phyloP scores from a whole-genome alignment of 352 stramenopile species.

The Phytophthora sp. region DNA sequence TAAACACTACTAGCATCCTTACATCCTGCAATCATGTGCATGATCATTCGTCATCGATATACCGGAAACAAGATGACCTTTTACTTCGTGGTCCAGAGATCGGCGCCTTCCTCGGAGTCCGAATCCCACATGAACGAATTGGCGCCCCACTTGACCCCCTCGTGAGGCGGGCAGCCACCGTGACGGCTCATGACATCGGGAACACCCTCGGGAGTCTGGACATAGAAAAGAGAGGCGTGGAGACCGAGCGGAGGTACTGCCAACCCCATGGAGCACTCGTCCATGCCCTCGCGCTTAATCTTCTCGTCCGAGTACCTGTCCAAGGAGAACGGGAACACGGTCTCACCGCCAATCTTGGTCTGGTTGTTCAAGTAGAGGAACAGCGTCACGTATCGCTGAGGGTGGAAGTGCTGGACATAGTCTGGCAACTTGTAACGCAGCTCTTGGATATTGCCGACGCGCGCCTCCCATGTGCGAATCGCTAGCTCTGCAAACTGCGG shows the following conservation, averaged over 20 bases:
- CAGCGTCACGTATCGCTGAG: conserved; percentile 96
- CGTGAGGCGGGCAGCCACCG: conserved; percentile 82
- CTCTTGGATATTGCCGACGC: conserved; percentile 39
- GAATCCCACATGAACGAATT: conserved; percentile 92
- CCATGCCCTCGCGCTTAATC: conserved; percentile 80
- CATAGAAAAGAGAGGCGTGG: conserved; percentile 86
- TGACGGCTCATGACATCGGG: conserved; percentile 81
- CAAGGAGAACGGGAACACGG: conserved; percentile 95
- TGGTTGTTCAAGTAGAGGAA: conserved; percentile 98
- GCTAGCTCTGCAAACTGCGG: conserved; percentile 61
- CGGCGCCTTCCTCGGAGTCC: conserved; percentile 77
- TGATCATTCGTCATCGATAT: too few relatives aligned
- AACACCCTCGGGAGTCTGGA: conserved; percentile 79
- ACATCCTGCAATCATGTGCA: neutral
- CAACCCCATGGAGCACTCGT: conserved; percentile 78
- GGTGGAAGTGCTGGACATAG: conserved; percentile 80
- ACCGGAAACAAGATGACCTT: too few relatives aligned
- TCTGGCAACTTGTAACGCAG: conserved; percentile 68
- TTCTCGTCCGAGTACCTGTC: conserved; percentile 72
- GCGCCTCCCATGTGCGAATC: conserved; percentile 76
- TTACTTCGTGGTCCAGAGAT: conserved; percentile 84
- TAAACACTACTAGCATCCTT: neutral
- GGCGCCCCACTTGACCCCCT: conserved; percentile 86
- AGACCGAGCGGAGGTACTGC: conserved; percentile 74
- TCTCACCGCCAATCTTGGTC: conserved; percentile 94